These are phyloP conservation scores for Fusarium sp. DNA, from an alignment of 2,329 filamentous ascomycete species.

Conservation along the genomic window DNA sequence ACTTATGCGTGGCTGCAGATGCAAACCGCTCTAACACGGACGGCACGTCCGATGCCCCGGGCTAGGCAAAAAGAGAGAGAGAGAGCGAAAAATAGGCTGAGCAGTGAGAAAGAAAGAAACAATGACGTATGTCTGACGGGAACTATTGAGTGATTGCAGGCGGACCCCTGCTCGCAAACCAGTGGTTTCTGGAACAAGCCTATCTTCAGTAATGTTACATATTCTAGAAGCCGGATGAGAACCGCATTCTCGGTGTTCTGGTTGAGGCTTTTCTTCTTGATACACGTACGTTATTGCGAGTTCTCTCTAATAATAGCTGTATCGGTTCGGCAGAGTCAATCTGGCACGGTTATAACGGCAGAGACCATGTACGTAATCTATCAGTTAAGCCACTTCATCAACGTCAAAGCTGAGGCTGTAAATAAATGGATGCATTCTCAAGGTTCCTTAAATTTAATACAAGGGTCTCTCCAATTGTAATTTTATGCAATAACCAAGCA, in stretches of 20 bases:
- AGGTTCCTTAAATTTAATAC: neutral
- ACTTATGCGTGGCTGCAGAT: constrained; percentile 29
- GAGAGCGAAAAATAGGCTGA: constrained; percentile 7
- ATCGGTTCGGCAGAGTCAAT: constrained; percentile 1
- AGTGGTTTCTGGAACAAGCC: constrained; percentile 23
- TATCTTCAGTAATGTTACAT: constrained; percentile 17
- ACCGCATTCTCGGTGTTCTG: constrained; percentile 8
- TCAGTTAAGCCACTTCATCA: neutral
- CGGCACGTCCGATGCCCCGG: constrained; percentile 29
- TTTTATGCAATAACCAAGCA: neutral
- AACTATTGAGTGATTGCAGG: constrained; percentile 32
- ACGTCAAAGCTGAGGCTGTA: constrained; percentile 7
- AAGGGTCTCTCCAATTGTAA: neutral
- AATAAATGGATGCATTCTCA: neutral
- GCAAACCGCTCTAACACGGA: neutral
- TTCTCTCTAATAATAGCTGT: constrained; percentile 24
- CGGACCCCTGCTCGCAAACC: constrained; percentile 19
- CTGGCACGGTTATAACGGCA: neutral
- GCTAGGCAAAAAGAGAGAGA: neutral
- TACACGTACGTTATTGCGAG: neutral
- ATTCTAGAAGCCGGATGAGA: constrained; percentile 18
- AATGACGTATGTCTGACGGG: constrained; percentile 41
- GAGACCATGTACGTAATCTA: constrained; percentile 1
- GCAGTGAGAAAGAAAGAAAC: neutral
- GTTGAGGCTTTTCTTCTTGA: constrained; percentile 5